Conservation (phyloP, 176 grass and related monocot species). For the Rhynchospora pubera region DNA sequence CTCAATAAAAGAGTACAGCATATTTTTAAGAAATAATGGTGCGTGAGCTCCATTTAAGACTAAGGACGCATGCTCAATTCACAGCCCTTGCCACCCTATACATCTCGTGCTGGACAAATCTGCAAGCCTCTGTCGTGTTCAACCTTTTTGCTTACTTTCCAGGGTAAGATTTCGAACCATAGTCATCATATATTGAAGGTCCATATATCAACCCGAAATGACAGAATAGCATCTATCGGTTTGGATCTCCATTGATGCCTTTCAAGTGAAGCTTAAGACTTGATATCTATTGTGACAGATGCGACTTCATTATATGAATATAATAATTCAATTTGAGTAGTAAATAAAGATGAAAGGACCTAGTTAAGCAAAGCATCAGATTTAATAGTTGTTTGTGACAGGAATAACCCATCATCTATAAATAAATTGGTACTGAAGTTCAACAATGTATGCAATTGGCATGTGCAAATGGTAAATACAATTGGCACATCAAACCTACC, state of each 20-base stretch:
- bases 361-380: not conserved
- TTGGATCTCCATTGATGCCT: not conserved
- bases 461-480: not conserved
- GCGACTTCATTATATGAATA: not conserved
- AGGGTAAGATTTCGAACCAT: constrained; percentile 44
- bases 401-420: not conserved
- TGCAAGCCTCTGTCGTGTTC: constrained; percentile 51
- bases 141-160: constrained; percentile 42
- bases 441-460: not conserved
- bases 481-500: constrained; percentile 29
- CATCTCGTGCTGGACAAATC: constrained; percentile 69
- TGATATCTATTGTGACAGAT: not conserved
- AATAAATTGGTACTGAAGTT: not conserved
- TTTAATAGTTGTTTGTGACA: no score
- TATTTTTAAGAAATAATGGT: no score
- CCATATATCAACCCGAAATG: constrained; percentile 45
- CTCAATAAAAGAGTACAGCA: no score
- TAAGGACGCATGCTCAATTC: not conserved
- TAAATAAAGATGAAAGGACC: not conserved
- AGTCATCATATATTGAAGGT: constrained; percentile 54
- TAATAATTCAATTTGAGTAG: no score
- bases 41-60: constrained; percentile 18
- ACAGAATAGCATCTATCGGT: not conserved
- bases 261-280: not conserved
- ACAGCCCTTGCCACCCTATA: constrained; percentile 61